Evolutionary conservation across 2,329 filamentous ascomycete species (phyloP), one percentile per base, ranked within the genome.

Genomic region (Penicillium sp.): DNA sequence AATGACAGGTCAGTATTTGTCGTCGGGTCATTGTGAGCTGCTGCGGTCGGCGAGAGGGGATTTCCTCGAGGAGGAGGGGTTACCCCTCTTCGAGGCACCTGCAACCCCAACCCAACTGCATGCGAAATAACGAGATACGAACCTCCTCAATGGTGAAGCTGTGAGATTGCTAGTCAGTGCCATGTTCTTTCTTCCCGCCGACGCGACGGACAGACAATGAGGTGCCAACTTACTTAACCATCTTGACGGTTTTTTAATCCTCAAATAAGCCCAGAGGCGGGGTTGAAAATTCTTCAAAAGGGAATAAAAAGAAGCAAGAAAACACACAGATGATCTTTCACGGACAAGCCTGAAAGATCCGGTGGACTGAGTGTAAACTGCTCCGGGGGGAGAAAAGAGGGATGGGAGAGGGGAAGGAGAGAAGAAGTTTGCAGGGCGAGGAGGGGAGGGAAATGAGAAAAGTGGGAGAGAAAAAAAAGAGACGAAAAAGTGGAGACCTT

Each of bases 91-190:
- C 11, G 24, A 18, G 26, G 13, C n/a, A 29, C 39, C 24, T 26
- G n/a, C 33, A 6, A 36, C 33, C 25, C 18, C 33, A 8, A 28
- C 28, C 18, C 7, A 4, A 45, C 27, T 26, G 35, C 24, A 32
- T 18, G 18, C 18, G 26, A 18, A 13, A 29, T 38, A 39, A 39
- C 38, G 24, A 33, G 39, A 27, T 43, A 74, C 78, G 70, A 76
- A 84, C 80, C 78, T 84, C 90, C 74, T 97, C 91, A 78, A 96
- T 85, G 71, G 93, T 97, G 85, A 97, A 97, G 85, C 90, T 96
- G 71, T 62, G 43, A 34, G 50, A 33, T 58, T 52, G 60, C 61
- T 45, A 46, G 54, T 72, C 62, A 72, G 68, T 54, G 56, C 25
- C 28, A 43, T 35, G 39, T 8, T 32, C 11, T 11, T 32, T 32